A percentile compares a stretch with the other conserved stretches of the same genome.
Conservation (phyloP, 1,139 yeast species). For the Lipomyces yarrowii region DNA sequence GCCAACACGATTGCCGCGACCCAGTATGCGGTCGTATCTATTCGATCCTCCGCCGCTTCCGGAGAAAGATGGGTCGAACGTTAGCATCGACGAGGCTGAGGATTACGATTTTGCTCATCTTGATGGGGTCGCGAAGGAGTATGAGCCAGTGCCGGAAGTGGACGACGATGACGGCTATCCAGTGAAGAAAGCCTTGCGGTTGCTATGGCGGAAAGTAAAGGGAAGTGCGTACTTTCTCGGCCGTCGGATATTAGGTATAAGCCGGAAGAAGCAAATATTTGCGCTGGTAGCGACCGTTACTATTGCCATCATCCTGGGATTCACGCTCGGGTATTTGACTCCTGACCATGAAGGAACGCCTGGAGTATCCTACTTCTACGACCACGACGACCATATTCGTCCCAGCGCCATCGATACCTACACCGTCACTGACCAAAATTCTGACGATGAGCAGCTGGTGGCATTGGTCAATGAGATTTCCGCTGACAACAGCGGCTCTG, state of each 20-base stretch:
- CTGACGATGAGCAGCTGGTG: conserved; percentile 13
- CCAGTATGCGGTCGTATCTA: conserved; percentile 26
- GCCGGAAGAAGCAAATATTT: conserved; percentile 22
- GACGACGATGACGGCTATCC: conserved; percentile 10
- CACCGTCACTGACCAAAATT: conserved; percentile 8
- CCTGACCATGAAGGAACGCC: conserved; percentile 30
- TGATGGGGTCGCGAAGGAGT: conserved; percentile 32
- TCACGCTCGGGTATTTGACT: conserved; percentile 27
- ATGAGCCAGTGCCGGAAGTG: conserved; percentile 19
- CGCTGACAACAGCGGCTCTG: conserved; percentile 10
- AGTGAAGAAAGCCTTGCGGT: conserved; percentile 2
- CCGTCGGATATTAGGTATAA: conserved; percentile 21
- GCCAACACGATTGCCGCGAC: background rate
- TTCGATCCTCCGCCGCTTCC: conserved; percentile 28
- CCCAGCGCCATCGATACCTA: background rate
- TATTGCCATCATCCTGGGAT: conserved; percentile 25
- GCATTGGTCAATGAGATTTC: conserved; percentile 4
- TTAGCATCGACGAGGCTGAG: conserved; percentile 27
- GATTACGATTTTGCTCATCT: conserved; percentile 28
- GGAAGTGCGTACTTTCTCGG: conserved; percentile 1
- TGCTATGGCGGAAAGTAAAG: conserved; percentile 2
- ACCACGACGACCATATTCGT: conserved; percentile 1
- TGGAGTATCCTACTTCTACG: conserved; percentile 24
- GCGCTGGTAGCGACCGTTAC: conserved; percentile 16
- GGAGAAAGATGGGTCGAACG: conserved; percentile 16